Percentiles rank a stretch among this genome's conserved stretches.
phyloP scores from a whole-genome alignment of 352 stramenopile species.

The Globisporangium sylvaticum region DNA sequence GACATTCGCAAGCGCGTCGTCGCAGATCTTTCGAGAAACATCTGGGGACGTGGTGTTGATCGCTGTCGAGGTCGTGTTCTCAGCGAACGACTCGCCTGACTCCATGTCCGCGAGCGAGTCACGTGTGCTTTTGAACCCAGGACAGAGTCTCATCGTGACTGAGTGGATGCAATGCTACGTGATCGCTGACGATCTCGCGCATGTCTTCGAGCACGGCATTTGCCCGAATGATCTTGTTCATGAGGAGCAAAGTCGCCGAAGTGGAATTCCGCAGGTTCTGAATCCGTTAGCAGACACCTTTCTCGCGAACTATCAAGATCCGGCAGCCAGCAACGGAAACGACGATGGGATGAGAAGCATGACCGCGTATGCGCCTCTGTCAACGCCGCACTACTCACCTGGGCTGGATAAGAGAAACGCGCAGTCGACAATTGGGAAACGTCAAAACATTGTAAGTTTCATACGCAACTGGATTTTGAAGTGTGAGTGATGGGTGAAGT shows the following conservation, averaged over 20 bases:
- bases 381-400: constrained; percentile 33
- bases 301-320: constrained; percentile 27
- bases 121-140: constrained; percentile 74
- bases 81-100: constrained; percentile 26
- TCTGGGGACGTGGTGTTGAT: constrained; percentile 71
- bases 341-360: constrained; percentile 44
- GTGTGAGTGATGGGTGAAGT: neutral
- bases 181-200: constrained; percentile 76
- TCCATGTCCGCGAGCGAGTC: constrained; percentile 34
- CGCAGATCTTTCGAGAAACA: constrained; percentile 63
- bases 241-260: constrained; percentile 34
- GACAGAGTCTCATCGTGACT: constrained; percentile 63
- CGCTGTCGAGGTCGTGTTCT: constrained; percentile 73
- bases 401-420: neutral
- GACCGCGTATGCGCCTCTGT: constrained; percentile 43
- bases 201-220: constrained; percentile 58
- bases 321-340: constrained; percentile 14
- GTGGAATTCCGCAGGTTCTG: constrained; percentile 31
- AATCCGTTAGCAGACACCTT: constrained; percentile 56
- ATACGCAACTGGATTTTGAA: neutral
- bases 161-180: constrained; percentile 84
- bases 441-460: constrained; percentile 14
- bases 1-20: constrained; percentile 60
- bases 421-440: constrained; percentile 10
- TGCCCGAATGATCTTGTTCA: constrained; percentile 40